phyloP scores from a whole-genome alignment of 1,139 yeast genomes.

The Zygosaccharomyces pseudobailii region DNA sequence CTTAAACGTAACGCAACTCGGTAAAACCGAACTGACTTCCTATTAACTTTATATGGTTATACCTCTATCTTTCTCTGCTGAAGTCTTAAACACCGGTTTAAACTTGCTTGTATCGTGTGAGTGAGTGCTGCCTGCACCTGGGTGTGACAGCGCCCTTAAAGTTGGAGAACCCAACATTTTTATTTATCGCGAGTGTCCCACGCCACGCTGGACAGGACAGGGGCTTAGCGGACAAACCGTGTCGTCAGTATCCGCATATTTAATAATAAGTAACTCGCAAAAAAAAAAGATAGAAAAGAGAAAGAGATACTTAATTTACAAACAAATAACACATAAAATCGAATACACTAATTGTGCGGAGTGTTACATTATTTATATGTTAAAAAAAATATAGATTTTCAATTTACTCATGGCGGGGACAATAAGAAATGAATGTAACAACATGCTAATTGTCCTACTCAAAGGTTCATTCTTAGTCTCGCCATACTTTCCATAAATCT shows the following conservation, averaged over 20 bases:
- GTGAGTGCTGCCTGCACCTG: background rate
- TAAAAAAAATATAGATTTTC: no score
- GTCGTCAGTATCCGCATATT: background rate
- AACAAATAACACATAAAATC: no score
- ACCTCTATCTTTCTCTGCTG: background rate
- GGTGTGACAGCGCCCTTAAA: conserved; percentile 4
- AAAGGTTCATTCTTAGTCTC: no score
- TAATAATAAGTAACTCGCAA: no score
- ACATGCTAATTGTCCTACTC: no score
- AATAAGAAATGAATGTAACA: no score
- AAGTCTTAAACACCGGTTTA: background rate
- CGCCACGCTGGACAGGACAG: background rate
- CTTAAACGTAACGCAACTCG: background rate
- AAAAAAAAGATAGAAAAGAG: background rate
- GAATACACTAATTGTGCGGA: no score
- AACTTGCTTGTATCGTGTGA: background rate
- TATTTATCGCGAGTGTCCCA: background rate
- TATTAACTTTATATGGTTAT: background rate
- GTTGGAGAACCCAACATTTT: conserved; percentile 2
- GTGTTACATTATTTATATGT: no score
- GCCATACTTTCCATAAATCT: no score
- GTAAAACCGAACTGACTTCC: background rate
- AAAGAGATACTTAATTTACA: background rate
- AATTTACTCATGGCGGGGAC: no score
- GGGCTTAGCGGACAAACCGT: background rate